phyloP scores from a whole-genome alignment of 2,329 filamentous ascomycete genomes.

The Penicillium nordicum region DNA sequence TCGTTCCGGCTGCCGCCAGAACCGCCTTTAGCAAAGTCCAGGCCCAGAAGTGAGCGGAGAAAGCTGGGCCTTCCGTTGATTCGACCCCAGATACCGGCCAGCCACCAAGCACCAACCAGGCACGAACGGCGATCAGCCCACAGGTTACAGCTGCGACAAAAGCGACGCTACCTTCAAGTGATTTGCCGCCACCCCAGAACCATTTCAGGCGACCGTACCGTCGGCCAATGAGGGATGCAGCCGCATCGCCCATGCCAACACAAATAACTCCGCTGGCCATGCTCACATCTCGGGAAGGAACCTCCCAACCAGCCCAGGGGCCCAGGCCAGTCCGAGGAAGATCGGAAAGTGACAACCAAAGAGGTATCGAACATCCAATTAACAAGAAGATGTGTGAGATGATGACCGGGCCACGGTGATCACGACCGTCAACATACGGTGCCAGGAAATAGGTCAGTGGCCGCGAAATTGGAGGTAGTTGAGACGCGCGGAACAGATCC shows the following conservation, averaged over 20 bases:
- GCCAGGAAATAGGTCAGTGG: conserved; percentile 83
- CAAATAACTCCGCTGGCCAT: conserved; percentile 93
- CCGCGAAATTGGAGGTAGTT: conserved; percentile 83
- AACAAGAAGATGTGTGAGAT: conserved; percentile 94
- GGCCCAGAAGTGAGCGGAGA: conserved; percentile 26
- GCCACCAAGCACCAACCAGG: conserved; percentile 72
- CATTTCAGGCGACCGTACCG: conserved; percentile 85
- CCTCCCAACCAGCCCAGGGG: conserved; percentile 70
- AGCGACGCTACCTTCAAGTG: conserved; percentile 77
- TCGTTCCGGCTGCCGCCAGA: conserved; percentile 73
- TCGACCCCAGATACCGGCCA: conserved; percentile 51
- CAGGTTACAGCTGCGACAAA: conserved; percentile 76
- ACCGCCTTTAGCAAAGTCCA: conserved; percentile 56
- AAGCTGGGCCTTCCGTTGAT: conserved; percentile 11
- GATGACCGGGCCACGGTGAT: conserved; percentile 89
- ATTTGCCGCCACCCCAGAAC: conserved; percentile 96
- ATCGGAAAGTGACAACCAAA: conserved; percentile 82
- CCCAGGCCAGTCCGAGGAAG: conserved; percentile 55
- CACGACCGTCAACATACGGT: conserved; percentile 90
- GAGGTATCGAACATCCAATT: conserved; percentile 88
- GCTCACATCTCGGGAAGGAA: conserved; percentile 69
- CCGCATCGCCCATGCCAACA: conserved; percentile 91
- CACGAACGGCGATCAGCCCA: conserved; percentile 66
- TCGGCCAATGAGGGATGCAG: conserved; percentile 83
- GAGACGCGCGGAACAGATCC: conserved; percentile 83